phyloP scores from a whole-genome alignment of 129 eudicot genomes.

The Centella asiatica region DNA sequence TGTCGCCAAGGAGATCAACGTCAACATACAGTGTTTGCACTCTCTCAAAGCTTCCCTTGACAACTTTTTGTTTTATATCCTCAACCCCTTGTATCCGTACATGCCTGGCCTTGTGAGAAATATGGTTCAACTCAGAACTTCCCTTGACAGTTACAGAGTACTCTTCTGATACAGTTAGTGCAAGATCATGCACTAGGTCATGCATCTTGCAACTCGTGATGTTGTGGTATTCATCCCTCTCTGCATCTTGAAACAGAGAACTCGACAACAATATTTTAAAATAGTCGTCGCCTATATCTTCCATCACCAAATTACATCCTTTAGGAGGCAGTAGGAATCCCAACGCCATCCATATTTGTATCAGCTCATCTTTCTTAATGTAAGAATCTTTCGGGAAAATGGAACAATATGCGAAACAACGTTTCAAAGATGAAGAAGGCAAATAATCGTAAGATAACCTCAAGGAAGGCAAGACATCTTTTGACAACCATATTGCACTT shows the following conservation, averaged over 20 bases:
- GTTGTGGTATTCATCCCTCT: slow-evolving; percentile 1
- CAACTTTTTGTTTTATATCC: background rate
- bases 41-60: background rate
- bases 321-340: background rate
- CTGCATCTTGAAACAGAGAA: slow-evolving; percentile 18
- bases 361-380: slow-evolving; percentile 8
- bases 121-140: background rate
- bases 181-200: slow-evolving; percentile 36
- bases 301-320: background rate
- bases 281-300: slow-evolving; percentile 6
- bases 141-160: background rate
- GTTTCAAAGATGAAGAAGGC: slow-evolving; percentile 3
- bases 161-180: background rate
- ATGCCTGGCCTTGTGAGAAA: background rate
- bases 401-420: slow-evolving; percentile 22
- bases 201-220: slow-evolving; percentile 20
- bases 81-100: background rate
- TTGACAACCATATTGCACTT: background rate
- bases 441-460: slow-evolving; percentile 5
- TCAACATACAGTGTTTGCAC: slow-evolving; percentile 4
- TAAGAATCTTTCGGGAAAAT: slow-evolving; percentile 5
- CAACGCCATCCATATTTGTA: background rate
- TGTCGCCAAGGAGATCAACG: too few relatives aligned
- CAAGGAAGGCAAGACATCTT: background rate
- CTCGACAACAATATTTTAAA: slow-evolving; percentile 9